Conservation (phyloP, 2,329 filamentous ascomycete genomes). For the Colletotrichum nymphaeae region DNA sequence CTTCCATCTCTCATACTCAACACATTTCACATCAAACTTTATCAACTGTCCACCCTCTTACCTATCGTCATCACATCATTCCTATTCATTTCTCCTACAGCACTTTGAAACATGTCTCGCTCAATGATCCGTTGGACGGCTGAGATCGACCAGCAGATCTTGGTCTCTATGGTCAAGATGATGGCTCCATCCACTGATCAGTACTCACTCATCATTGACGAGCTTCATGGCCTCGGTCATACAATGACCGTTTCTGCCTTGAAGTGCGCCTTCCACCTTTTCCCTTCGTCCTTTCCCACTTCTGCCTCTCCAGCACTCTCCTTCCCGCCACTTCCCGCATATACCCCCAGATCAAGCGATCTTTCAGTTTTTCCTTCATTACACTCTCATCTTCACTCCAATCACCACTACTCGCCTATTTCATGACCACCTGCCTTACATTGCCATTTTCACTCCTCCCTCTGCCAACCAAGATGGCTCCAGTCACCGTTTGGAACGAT, state of each 20-base stretch:
- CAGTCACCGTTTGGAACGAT: constrained; percentile 45
- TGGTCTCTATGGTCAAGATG: constrained; percentile 53
- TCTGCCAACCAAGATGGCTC: constrained; percentile 34
- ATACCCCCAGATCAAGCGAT: too few relatives aligned
- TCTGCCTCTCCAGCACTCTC: background rate
- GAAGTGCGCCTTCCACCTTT: constrained; percentile 43
- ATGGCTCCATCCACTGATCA: constrained; percentile 46
- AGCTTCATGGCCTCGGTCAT: constrained; percentile 48
- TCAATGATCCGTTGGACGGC: constrained; percentile 54
- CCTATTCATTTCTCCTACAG: background rate
- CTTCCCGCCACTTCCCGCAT: background rate
- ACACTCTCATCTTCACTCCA: background rate
- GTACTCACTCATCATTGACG: constrained; percentile 51
- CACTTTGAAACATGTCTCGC: constrained; percentile 26
- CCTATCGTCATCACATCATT: background rate
- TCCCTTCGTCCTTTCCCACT: background rate
- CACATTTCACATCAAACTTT: constrained; percentile 1
- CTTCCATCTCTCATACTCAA: constrained; percentile 9
- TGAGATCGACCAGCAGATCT: constrained; percentile 56
- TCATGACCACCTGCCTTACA: background rate
- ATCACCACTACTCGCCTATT: background rate
- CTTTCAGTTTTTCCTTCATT: background rate
- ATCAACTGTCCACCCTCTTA: background rate
- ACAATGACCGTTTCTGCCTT: constrained; percentile 53
- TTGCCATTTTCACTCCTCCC: background rate